phyloP scores from a whole-genome alignment of 23 red algal genomes.

The Agarophyton chilense region DNA sequence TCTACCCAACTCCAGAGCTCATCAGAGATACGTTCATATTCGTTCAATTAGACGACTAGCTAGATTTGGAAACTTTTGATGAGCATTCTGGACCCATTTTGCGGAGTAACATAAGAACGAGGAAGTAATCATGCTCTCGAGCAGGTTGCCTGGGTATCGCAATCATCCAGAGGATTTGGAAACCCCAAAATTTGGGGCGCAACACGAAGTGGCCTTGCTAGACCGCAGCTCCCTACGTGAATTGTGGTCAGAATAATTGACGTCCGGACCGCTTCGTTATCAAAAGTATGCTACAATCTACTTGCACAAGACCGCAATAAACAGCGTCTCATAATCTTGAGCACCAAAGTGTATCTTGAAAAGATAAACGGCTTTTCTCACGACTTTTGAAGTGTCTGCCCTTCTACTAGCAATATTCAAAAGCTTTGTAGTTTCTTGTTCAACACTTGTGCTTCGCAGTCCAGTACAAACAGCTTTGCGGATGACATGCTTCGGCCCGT shows the following conservation, averaged over 20 bases:
- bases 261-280: not conserved
- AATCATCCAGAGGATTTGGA: not conserved
- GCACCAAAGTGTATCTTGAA: too few relatives aligned
- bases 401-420: too few relatives aligned
- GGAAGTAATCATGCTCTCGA: too few relatives aligned
- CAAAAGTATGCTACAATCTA: not conserved
- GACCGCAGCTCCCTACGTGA: too few relatives aligned
- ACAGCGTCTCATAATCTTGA: too few relatives aligned
- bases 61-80: not conserved
- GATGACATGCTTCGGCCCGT: not conserved
- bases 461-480: not conserved
- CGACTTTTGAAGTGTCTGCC: too few relatives aligned
- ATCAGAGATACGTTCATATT: slow-evolving; percentile 20
- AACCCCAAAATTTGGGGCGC: not conserved
- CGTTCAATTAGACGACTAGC: not conserved
- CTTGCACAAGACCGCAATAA: too few relatives aligned
- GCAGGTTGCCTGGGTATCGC: too few relatives aligned
- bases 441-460: not conserved
- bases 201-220: too few relatives aligned
- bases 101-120: not conserved
- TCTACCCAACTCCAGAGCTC: slow-evolving; percentile 45
- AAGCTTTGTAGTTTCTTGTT: not conserved
- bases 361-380: too few relatives aligned
- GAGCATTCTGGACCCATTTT: not conserved
- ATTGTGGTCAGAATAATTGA: not conserved